Evolutionary conservation across 2,329 filamentous ascomycete genomes (phyloP), one percentile per base, ranked within the genome.

Genomic region (Epichloe festucae): DNA sequence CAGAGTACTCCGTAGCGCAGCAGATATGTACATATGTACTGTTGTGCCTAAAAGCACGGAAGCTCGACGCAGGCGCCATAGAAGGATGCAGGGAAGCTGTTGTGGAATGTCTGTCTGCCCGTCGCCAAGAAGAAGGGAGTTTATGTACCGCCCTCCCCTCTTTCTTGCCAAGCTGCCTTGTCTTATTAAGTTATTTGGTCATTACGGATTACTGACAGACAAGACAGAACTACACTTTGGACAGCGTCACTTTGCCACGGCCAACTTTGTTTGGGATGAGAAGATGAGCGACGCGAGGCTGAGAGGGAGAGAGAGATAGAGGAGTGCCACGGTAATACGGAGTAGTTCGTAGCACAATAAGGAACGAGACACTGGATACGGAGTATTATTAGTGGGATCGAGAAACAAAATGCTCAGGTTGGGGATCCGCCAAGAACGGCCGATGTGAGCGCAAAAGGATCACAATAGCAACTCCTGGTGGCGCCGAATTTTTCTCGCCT

Each of bases 341-440:
- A 10, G 27, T 4, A 31, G 27, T 31, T 31, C 3, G 27, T 31
- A 11, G 8, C 27, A 31, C 27, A 31, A 31, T 31, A 4, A 31
- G 27, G 27, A 31, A 10, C 27, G 27, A 31, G 27, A 31, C 8
- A 31, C 27, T 31, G 27, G 3, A 4, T 10, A 31, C 27, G 27
- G 27, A 31, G 27, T 31, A 31, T 10, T 31, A 31, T 10, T 14
- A 31, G 42, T 12, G 11, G 21, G 1, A 19, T 11, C 45, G 27
- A 39, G 23, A 44, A 51, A 47, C 50, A 48, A 48, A 35, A 36
- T 51, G 27, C 17, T 27, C 38, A 35, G 23, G 43, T 39, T 46
- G 23, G 14, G 36, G 35, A 45, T 51, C 49, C 44, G 50, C 50
- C 50, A 51, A 46, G 50, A 38, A 38, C 27, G 48, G n/a, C 48